Base-by-base conservation (phyloP, 768 basidiomycete species). In the Pulveroboletus sp. region DNA sequence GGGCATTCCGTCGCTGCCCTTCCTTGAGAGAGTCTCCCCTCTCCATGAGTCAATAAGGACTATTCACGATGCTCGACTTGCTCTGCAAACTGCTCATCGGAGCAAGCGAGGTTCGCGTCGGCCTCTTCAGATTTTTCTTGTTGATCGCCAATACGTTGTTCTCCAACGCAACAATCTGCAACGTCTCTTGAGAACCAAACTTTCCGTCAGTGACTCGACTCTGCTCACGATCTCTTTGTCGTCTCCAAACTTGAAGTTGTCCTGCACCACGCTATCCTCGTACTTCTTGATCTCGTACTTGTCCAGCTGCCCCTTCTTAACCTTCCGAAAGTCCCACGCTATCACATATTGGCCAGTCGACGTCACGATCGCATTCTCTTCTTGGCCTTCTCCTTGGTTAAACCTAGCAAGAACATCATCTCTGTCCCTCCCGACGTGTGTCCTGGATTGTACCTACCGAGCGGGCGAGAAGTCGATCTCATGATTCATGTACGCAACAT, bases 271-370 rank as follows among this genome's bases (percentile, higher is more conserved):
- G 40, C 80, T 77, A 60, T 95, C 93, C 61, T 93, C 88, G 65
- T 96, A 97, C 73, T 86, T 86, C 79, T 94, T 93, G 74, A 98
- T 94, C 61, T 95, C 92, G 63, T 97, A 98, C 67, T 87, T 88
- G 69, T 93, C 90, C 38, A 87, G 76, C 43, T 81, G 79, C 47
- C 96, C 96, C 69, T 85, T 85, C 78, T 95, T 97, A 56, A 98
- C 89, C 64, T 94, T 93, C 39, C 78, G 80, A 66, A 99, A 95
- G 80, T 98, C 94, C 94, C 94, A 99, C 6, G 93, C 93, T 61
- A 97, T 79, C 50, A 97, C 89, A 58, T 82, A 97, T 64, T 84
- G 81, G 17, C 95, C 95, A 0, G 86, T 93, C 13, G 93, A 92
- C 0, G 95, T 98, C 41, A 98, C 86, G 50, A 98, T 98, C 4